phyloP scores from a whole-genome alignment of 2,329 filamentous ascomycete species.

The Venturia asperata region DNA sequence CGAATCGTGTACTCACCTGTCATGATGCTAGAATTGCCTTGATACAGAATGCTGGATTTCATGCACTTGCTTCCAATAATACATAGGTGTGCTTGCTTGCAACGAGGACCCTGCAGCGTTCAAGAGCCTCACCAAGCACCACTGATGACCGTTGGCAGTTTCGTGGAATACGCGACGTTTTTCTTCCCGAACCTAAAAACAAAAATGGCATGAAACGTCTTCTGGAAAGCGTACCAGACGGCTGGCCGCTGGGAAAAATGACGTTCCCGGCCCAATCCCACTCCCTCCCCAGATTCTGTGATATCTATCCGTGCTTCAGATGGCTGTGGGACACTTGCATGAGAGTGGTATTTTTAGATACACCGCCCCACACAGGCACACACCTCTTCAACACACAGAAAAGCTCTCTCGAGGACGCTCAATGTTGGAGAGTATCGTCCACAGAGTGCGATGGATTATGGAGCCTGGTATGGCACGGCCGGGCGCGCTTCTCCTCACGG shows the following conservation, averaged over 20 bases:
- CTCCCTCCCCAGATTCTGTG: neutral
- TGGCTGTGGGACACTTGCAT: constrained; percentile 8
- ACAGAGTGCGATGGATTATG: neutral
- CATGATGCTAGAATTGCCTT: too few species aligned
- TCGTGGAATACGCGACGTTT: neutral
- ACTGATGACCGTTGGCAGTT: neutral
- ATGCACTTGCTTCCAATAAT: neutral
- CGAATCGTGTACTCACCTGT: too few species aligned
- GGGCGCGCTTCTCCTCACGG: neutral
- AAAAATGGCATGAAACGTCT: constrained; percentile 12
- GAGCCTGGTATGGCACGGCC: neutral
- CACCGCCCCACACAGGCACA: neutral
- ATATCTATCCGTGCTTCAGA: neutral
- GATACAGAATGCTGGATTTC: neutral
- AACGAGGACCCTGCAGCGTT: neutral
- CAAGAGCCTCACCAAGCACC: neutral
- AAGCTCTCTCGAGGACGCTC: neutral
- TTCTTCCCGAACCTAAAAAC: neutral
- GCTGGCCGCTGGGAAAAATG: neutral
- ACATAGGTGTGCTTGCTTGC: neutral
- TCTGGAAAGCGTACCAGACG: neutral
- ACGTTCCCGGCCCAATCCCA: neutral
- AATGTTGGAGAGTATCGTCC: neutral
- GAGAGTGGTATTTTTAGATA: constrained; percentile 2
- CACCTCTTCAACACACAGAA: neutral